Evolutionary conservation across 1,284 basidiomycete genomes (phyloP), one percentile per base, ranked within the genome.

Genomic region (Rhodotorula glutinis): DNA sequence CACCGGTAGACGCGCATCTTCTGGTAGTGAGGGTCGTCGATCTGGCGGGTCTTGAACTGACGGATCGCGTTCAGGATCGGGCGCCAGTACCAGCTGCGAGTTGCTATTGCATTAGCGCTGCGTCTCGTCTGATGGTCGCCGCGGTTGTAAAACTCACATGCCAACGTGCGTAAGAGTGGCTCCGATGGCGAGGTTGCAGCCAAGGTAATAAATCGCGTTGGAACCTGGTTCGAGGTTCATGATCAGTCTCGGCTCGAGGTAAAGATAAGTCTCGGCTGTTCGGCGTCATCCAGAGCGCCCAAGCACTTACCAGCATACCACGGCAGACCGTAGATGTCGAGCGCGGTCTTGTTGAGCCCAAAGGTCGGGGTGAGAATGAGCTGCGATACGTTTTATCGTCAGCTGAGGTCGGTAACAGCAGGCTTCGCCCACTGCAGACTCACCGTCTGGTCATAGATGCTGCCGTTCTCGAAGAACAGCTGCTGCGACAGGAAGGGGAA

Each of bases 321-420:
- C 0, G 73, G 69, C 1, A 71, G 38, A 1, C 72, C 72, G 33
- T 74, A 66, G 27, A 53, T 53, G 1, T 21, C 68, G 43, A 74
- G 73, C 3, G 63, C 62, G n/a, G 67, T 92, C 29, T 86, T 86
- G 76, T 90, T 92, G 62, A 95, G 82, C 63, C 91, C 90, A 44
- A 93, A 80, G 0, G 94, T 91, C 19, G 90, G 90, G 76, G 92
- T 93, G 53, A 95, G 81, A 73, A 95, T 94, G 19, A 38, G 33
- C 44, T 17, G 30, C 46, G 59, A 38, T 5, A 5, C 33, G 11
- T 11, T 7, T 7, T 7, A 7, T 38, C 33, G 33, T 38, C 33
- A 38, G 33, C 33, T n/a, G n/a, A n/a, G n/a, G n/a, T n/a, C n/a
- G n/a, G n/a, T n/a, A n/a, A n/a, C n/a, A n/a, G n/a, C n/a, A n/a